Percentiles rank a stretch among this genome's conserved stretches.
These are phyloP conservation scores for Cercospora zeae-maydis DNA, from an alignment of 2,329 filamentous ascomycete species.

Conservation along the genomic window DNA sequence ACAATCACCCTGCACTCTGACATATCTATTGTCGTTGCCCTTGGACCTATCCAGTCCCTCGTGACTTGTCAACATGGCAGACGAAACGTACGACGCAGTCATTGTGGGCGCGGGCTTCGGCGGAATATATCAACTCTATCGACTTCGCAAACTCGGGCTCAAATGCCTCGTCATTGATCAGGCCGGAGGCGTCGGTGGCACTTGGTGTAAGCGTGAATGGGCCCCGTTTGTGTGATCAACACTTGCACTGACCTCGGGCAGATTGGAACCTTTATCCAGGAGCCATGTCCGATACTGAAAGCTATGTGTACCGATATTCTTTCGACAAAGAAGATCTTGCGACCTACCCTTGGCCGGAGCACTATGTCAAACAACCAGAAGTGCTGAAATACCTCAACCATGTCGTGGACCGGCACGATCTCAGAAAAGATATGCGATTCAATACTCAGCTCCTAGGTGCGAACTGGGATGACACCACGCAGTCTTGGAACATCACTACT, in stretches of 20 bases:
- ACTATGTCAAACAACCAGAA: conserved; percentile 46
- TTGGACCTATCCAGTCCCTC: background rate
- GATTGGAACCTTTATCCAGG: conserved; percentile 42
- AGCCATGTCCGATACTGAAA: conserved; percentile 29
- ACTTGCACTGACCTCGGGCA: background rate
- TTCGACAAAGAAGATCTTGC: conserved; percentile 37
- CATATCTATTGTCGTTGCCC: background rate
- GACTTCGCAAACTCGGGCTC: conserved; percentile 21
- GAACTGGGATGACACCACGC: conserved; percentile 20
- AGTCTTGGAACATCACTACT: conserved; percentile 14
- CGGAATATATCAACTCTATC: conserved; percentile 26
- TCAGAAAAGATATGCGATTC: conserved; percentile 24
- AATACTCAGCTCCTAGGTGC: conserved; percentile 26
- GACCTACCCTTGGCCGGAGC: conserved; percentile 38
- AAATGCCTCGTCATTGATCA: conserved; percentile 41
- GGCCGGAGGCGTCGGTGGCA: conserved; percentile 42
- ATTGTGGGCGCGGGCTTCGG: conserved; percentile 33
- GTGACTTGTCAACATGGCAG: background rate
- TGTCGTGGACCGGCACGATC: conserved; percentile 19
- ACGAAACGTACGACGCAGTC: conserved; percentile 23
- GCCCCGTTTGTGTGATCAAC: conserved; percentile 16
- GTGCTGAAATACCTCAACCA: conserved; percentile 24
- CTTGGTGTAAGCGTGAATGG: conserved; percentile 6
- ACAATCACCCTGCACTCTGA: background rate
- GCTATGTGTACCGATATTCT: conserved; percentile 34